These are phyloP conservation scores for Colletotrichum liriopes DNA, from an alignment of 2,329 filamentous ascomycete species.

Conservation along the genomic window DNA sequence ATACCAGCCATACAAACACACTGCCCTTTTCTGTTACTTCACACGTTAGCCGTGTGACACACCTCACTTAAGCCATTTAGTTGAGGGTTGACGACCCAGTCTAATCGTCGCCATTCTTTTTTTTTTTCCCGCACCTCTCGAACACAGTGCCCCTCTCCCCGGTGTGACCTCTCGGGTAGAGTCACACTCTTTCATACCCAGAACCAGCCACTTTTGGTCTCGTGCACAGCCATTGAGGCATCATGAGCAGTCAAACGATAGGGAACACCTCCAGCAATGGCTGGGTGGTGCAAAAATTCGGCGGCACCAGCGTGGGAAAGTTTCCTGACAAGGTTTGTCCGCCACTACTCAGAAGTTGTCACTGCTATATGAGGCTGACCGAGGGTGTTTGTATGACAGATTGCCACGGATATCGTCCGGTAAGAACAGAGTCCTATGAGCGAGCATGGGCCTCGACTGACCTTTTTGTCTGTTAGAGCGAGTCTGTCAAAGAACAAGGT, in stretches of 20 bases:
- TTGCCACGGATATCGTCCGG: slow-evolving; percentile 80
- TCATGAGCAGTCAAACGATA: slow-evolving; percentile 41
- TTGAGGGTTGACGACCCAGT: slow-evolving; percentile 33
- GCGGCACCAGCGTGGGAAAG: slow-evolving; percentile 95
- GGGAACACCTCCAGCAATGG: slow-evolving; percentile 60
- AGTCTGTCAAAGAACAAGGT: slow-evolving; percentile 80
- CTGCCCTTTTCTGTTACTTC: neutral
- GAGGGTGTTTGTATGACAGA: slow-evolving; percentile 51
- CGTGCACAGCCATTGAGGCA: slow-evolving; percentile 20
- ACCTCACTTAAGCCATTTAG: neutral
- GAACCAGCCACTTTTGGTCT: slow-evolving; percentile 10
- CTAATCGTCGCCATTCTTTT: slow-evolving; percentile 35
- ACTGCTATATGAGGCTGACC: slow-evolving; percentile 48
- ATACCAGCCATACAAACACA: neutral
- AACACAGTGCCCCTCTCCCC: slow-evolving; percentile 32
- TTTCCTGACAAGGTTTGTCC: slow-evolving; percentile 79
- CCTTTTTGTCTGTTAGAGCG: slow-evolving; percentile 58
- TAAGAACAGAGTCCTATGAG: slow-evolving; percentile 49
- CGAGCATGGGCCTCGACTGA: slow-evolving; percentile 40
- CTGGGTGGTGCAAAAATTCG: slow-evolving; percentile 96
- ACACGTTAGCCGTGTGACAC: neutral
- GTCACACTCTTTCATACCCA: slow-evolving; percentile 26
- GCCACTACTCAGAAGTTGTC: slow-evolving; percentile 35
- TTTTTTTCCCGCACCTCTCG: slow-evolving; percentile 32
- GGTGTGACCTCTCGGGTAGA: slow-evolving; percentile 16